Evolutionary conservation across 2,329 filamentous ascomycete species (phyloP), one percentile per base, ranked within the genome.

Genomic region (Ophiocordyceps camponoti-leonardi): DNA sequence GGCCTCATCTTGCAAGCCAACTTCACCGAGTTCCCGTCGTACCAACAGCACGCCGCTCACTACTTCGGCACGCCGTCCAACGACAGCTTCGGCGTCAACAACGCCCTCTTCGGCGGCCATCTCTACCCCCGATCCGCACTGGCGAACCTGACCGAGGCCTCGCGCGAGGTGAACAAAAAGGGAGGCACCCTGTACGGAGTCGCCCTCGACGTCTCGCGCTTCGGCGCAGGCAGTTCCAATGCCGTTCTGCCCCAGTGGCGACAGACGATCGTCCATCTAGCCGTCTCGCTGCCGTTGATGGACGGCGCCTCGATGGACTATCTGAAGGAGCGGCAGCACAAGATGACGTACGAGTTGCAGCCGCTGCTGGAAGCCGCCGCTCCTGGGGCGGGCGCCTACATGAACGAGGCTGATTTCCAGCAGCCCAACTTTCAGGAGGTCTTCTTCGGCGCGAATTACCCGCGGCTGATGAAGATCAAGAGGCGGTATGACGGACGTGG

Each of bases 371-470:
- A 54, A 20, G 52, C 51, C 1, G 50, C 51, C 3, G 53, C 66
- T 0, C 66, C 66, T 3, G 64, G 60, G 2, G 56, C 56, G 1
- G 68, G 69, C 6, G 59, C 66, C 6, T 73, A 73, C 49, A 55
- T 71, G 53, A 74, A 72, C 49, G 73, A 77, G 59, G 67, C 62
- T 2, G 67, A 75, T 53, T 65, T 69, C 41, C 60, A 63, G 47
- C 62, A 73, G 53, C 64, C 63, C 1, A 51, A 67, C 45, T 74
- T 62, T 51, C 59, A 69, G 52, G 52, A 63, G 28, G 57, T 54
- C 4, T 73, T 73, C 55, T 74, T 64, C 52, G 71, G 71, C 1
- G 49, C 37, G 6, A 70, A 71, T 43, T 73, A 72, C 49, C 52
- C 51, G 6, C 53, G 49, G 35, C 52, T 73, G 42, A 48, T 62